Evolutionary conservation across 495 filamentous ascomycete species (phyloP).

Genomic region (Letharia columbiana): DNA sequence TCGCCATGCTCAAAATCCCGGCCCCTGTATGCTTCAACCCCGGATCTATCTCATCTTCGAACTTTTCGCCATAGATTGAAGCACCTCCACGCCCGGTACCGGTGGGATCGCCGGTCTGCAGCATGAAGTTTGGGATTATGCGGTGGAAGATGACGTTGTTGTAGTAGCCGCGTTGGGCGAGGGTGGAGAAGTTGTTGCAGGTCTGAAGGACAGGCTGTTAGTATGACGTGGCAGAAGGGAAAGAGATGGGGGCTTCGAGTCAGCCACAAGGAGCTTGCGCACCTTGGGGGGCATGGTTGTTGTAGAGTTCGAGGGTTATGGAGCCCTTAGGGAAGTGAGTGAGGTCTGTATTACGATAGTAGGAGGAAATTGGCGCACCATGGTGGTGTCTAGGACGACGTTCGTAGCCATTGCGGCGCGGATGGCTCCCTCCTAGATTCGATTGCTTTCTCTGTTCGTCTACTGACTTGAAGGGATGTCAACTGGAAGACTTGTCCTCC

Average conservation of each 20-base stretch:
- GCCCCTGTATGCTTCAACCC: constrained; percentile 88
- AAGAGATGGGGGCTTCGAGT: neutral
- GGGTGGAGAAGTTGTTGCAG: constrained; percentile 78
- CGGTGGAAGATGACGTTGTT: constrained; percentile 80
- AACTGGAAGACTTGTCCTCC: neutral
- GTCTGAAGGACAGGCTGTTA: constrained; percentile 36
- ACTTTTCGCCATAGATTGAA: constrained; percentile 90
- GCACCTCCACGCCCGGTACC: constrained; percentile 87
- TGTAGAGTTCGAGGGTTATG: constrained; percentile 86
- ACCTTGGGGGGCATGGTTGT: constrained; percentile 65
- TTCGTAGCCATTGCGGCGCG: constrained; percentile 56
- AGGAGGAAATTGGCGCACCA: constrained; percentile 52
- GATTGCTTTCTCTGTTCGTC: neutral
- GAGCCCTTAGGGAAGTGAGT: constrained; percentile 50
- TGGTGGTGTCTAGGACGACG: constrained; percentile 69
- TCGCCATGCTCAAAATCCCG: constrained; percentile 91
- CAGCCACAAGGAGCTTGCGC: constrained; percentile 5
- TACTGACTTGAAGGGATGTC: neutral
- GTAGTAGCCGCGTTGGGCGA: constrained; percentile 79
- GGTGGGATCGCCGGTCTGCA: constrained; percentile 92
- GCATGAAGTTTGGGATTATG: constrained; percentile 93
- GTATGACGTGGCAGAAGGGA: neutral
- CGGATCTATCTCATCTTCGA: constrained; percentile 80
- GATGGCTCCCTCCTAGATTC: neutral
- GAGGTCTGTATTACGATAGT: neutral